Percentiles rank a stretch among this genome's conserved stretches.
Conservation (phyloP, 2,329 filamentous ascomycete species). For the Akanthomyces muscarius region DNA sequence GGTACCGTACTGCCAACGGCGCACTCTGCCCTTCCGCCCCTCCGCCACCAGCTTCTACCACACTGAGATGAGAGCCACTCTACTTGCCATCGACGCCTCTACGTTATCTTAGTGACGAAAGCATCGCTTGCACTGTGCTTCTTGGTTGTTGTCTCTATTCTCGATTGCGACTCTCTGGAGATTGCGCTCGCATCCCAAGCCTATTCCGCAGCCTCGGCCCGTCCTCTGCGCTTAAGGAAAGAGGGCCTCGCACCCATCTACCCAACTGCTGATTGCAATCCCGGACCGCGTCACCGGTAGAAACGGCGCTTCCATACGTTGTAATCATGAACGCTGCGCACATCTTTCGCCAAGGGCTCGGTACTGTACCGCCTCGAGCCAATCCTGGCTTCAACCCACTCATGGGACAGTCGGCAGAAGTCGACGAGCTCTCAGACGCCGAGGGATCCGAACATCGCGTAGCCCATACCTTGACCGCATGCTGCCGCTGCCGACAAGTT, state of each 20-base stretch:
- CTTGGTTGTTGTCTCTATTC: too few species aligned
- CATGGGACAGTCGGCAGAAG: constrained; percentile 29
- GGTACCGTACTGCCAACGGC: not conserved
- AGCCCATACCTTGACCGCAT: constrained; percentile 75
- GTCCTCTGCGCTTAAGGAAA: not conserved
- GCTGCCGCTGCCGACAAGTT: constrained; percentile 75
- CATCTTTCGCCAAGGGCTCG: constrained; percentile 57
- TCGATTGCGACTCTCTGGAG: not conserved
- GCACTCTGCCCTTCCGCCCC: not conserved
- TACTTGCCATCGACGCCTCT: not conserved
- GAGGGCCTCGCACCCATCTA: not conserved
- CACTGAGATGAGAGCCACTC: not conserved
- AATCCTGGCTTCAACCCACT: constrained; percentile 30
- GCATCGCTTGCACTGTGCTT: not conserved
- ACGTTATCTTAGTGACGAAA: not conserved
- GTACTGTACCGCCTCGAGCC: constrained; percentile 38
- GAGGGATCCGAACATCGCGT: constrained; percentile 58
- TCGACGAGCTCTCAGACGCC: constrained; percentile 43
- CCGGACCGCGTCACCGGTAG: not conserved
- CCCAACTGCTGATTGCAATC: not conserved
- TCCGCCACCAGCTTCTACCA: not conserved
- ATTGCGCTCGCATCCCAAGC: not conserved
- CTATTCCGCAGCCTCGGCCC: not conserved
- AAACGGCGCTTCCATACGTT: not conserved
- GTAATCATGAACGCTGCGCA: constrained; percentile 53